Evolutionary conservation across 371 early-diverging fungal species (phyloP).

Genomic region (Mortierella sp.): DNA sequence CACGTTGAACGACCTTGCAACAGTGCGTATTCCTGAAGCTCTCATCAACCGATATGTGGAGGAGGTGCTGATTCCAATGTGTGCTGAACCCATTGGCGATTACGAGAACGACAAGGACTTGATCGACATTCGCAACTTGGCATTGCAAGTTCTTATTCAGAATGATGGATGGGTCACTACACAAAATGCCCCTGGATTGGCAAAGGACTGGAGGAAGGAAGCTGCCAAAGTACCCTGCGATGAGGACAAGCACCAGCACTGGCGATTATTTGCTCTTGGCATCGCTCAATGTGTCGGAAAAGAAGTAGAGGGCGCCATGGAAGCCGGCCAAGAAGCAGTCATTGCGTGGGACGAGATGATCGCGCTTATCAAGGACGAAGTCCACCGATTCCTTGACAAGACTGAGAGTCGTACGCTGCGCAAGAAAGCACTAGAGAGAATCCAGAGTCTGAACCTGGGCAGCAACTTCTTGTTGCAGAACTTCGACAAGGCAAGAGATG

Average conservation of each 20-base stretch:
- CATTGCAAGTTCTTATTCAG: constrained; percentile 19
- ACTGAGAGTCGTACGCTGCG: constrained; percentile 23
- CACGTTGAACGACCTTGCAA: constrained; percentile 24
- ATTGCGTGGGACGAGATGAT: constrained; percentile 35
- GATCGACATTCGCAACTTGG: constrained; percentile 18
- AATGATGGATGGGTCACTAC: constrained; percentile 25
- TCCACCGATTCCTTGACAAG: constrained; percentile 40
- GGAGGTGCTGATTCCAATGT: constrained; percentile 32
- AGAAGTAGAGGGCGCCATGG: constrained; percentile 26
- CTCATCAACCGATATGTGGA: constrained; percentile 37
- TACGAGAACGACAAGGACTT: constrained; percentile 17
- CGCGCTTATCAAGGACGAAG: constrained; percentile 32
- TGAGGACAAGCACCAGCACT: constrained; percentile 16
- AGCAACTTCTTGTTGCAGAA: constrained; percentile 1
- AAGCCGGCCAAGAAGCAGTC: constrained; percentile 9
- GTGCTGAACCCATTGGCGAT: constrained; percentile 15
- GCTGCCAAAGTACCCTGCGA: constrained; percentile 14
- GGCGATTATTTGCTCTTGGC: constrained; percentile 15
- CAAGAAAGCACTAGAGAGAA: constrained; percentile 19
- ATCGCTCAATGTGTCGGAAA: constrained; percentile 27
- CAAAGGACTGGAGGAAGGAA: constrained; percentile 32
- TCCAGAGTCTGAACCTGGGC: constrained; percentile 8
- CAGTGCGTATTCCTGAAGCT: constrained; percentile 17
- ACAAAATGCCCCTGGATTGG: constrained; percentile 20
- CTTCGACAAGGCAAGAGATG: constrained; percentile 12